Conservation (phyloP, 352 stramenopile species). For the Peronospora farinosa region DNA sequence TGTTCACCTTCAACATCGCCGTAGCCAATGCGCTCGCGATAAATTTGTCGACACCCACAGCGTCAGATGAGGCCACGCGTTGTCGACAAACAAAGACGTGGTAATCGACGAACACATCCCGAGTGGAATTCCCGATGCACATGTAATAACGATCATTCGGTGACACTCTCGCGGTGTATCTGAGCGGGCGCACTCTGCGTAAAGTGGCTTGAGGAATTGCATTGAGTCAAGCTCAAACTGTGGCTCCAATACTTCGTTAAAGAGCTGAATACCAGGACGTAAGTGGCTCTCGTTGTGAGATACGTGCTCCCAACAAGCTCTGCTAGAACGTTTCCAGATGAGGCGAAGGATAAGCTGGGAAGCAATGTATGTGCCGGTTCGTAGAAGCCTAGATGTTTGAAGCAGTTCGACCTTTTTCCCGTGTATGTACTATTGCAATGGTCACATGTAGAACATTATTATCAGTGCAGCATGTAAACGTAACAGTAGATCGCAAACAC, state of each 20-base stretch:
- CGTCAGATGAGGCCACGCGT: slow-evolving; percentile 11
- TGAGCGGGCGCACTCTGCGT: slow-evolving; percentile 7
- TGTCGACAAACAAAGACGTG: slow-evolving; percentile 14
- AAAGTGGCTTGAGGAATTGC: slow-evolving; percentile 14
- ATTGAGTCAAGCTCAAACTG: slow-evolving; percentile 8
- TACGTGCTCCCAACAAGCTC: too few relatives aligned
- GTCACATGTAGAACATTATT: too few relatives aligned
- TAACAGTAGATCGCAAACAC: too few relatives aligned
- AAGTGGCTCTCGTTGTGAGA: too few relatives aligned
- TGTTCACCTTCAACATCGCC: too few relatives aligned
- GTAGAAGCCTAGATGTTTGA: too few relatives aligned
- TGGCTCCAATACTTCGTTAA: slow-evolving; percentile 6
- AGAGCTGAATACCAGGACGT: too few relatives aligned
- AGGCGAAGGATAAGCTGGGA: slow-evolving; percentile 1
- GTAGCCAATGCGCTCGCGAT: slow-evolving; percentile 11
- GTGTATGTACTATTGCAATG: neutral
- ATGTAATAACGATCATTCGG: too few relatives aligned
- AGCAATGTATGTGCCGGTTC: neutral
- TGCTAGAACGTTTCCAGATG: too few relatives aligned
- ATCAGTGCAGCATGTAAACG: too few relatives aligned
- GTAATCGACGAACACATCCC: slow-evolving; percentile 17
- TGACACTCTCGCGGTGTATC: too few relatives aligned
- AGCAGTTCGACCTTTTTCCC: neutral
- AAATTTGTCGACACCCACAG: slow-evolving; percentile 12
- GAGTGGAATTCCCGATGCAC: too few relatives aligned